These are phyloP conservation scores for Boletellus dicymbophilus DNA, from an alignment of 1,284 basidiomycete species.

Conservation along the genomic window DNA sequence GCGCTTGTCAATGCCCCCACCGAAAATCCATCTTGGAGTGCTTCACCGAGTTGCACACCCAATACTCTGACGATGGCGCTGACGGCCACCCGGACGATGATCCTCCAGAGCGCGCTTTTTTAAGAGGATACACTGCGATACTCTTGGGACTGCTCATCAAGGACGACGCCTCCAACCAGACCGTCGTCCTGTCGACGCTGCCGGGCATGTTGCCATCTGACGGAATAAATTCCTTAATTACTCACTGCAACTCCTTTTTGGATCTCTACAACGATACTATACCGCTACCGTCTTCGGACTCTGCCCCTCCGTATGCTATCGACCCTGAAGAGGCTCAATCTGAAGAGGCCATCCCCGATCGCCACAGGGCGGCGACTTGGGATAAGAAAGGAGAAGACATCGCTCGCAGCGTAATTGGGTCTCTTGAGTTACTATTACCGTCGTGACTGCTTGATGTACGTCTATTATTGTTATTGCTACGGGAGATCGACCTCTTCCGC, in stretches of 20 bases:
- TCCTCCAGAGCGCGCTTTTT: slow-evolving; percentile 43
- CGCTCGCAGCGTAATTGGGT: slow-evolving; percentile 51
- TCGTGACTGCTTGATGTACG: no score
- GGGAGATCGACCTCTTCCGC: slow-evolving; percentile 19
- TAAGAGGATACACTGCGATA: slow-evolving; percentile 69
- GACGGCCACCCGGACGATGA: slow-evolving; percentile 29
- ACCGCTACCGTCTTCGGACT: slow-evolving; percentile 3
- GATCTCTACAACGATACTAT: slow-evolving; percentile 47
- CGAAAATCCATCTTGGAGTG: slow-evolving; percentile 41
- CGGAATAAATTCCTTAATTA: slow-evolving; percentile 48
- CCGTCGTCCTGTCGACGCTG: slow-evolving; percentile 44
- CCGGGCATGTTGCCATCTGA: slow-evolving; percentile 36
- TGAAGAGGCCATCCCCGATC: no score
- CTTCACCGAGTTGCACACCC: slow-evolving; percentile 15
- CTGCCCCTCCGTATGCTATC: no score
- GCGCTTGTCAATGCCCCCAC: slow-evolving; percentile 48
- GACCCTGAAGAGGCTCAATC: no score
- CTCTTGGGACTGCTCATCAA: slow-evolving; percentile 71
- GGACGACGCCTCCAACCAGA: slow-evolving; percentile 44
- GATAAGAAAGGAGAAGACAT: slow-evolving; percentile 44
- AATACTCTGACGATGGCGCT: slow-evolving; percentile 20
- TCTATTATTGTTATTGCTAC: no score
- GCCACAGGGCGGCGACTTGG: slow-evolving; percentile 18
- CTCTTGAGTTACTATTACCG: slow-evolving; percentile 44
- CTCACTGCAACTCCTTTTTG: slow-evolving; percentile 58